A percentile compares a stretch with the other conserved stretches of the same genome.
Evolutionary conservation across 495 filamentous ascomycete genomes (phyloP).

Genomic region (Hypoxylon intermedium): DNA sequence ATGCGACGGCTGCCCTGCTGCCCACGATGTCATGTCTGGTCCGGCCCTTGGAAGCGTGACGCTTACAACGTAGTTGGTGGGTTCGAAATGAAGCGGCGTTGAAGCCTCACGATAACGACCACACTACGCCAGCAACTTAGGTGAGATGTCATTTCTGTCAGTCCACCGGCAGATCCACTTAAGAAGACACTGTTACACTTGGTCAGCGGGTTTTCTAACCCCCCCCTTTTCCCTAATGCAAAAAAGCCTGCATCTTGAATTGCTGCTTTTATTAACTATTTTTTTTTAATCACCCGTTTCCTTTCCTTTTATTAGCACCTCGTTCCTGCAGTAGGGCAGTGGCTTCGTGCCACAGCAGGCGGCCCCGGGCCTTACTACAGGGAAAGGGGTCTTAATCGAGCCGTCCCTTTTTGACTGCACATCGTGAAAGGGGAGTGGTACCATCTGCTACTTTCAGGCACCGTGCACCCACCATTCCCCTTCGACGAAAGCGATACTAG

Average conservation of each 20-base stretch:
- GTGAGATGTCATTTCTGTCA: conserved; percentile 31
- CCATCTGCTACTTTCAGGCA: background rate
- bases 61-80: conserved; percentile 19
- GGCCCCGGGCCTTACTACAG: conserved; percentile 9
- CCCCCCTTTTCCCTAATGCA: conserved; percentile 17
- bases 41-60: conserved; percentile 11
- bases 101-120: conserved; percentile 33
- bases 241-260: conserved; percentile 24
- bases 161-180: conserved; percentile 32
- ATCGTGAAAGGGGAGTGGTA: conserved; percentile 15
- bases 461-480: conserved; percentile 27
- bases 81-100: conserved; percentile 20
- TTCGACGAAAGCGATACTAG: conserved; percentile 30
- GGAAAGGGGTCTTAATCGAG: background rate
- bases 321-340: conserved; percentile 41
- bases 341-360: conserved; percentile 22
- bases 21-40: conserved; percentile 1
- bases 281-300: conserved; percentile 9
- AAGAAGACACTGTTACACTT: conserved; percentile 34
- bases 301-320: conserved; percentile 38
- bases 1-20: background rate
- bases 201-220: conserved; percentile 16
- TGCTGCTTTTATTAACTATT: conserved; percentile 11
- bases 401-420: conserved; percentile 14
- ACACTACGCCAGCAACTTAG: conserved; percentile 14